Evolutionary conservation across 2,329 filamentous ascomycete species (phyloP).

Genomic region (Trichoderma semiorbis): DNA sequence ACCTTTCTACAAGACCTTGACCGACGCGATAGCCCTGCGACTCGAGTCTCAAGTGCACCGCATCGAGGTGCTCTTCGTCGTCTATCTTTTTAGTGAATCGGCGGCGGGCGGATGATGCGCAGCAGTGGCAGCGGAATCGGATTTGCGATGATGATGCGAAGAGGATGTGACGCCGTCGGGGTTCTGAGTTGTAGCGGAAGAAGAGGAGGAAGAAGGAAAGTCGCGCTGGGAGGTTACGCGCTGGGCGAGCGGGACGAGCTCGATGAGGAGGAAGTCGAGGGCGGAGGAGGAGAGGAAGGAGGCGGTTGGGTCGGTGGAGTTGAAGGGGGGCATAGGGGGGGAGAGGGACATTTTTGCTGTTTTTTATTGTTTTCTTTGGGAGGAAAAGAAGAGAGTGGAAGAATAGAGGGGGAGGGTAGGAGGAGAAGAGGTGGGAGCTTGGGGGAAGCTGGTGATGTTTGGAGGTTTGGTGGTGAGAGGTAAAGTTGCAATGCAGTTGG

Average conservation of each 20-base stretch:
- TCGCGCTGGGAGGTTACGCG: slow-evolving; percentile 74
- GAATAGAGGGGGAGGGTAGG: no score
- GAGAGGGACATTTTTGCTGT: slow-evolving; percentile 65
- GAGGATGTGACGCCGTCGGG: background rate
- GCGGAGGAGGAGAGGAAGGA: slow-evolving; percentile 79
- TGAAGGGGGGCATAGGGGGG: slow-evolving; percentile 63
- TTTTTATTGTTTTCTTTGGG: background rate
- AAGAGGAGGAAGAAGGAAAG: slow-evolving; percentile 28
- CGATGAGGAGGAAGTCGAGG: slow-evolving; percentile 92
- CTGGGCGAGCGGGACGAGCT: slow-evolving; percentile 92
- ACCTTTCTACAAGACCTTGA: slow-evolving; percentile 88
- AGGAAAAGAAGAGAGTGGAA: background rate
- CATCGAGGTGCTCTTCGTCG: slow-evolving; percentile 79
- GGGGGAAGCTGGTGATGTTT: background rate
- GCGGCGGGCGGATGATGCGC: background rate
- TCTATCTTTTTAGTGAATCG: slow-evolving; percentile 40
- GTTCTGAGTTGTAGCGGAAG: background rate
- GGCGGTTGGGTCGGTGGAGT: slow-evolving; percentile 68
- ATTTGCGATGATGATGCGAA: background rate
- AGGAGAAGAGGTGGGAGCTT: background rate
- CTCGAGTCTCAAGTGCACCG: slow-evolving; percentile 81
- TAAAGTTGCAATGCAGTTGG: background rate
- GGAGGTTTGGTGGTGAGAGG: background rate
- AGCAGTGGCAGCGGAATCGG: background rate
- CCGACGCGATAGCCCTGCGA: slow-evolving; percentile 86